Evolutionary conservation across 495 filamentous ascomycete genomes (phyloP).

Genomic region (Aspergillus olivimuriae): DNA sequence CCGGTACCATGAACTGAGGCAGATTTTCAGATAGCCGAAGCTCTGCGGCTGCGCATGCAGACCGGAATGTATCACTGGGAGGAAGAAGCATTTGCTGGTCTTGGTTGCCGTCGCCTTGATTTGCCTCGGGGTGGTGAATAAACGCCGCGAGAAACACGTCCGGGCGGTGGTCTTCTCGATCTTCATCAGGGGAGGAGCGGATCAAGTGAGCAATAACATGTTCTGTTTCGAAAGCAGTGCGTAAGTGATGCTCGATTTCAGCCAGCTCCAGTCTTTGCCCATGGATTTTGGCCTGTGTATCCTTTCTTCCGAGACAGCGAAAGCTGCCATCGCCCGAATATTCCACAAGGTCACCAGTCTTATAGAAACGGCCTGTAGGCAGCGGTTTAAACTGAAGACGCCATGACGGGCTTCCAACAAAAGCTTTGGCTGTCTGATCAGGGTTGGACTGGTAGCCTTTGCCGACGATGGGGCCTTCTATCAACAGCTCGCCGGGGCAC

Average conservation of each 20-base stretch:
- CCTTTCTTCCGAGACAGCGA: constrained; percentile 18
- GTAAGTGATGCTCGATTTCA: constrained; percentile 26
- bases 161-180: background rate
- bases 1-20: constrained; percentile 7
- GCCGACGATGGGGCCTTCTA: constrained; percentile 46
- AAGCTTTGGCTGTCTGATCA: constrained; percentile 35
- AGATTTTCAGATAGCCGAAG: background rate
- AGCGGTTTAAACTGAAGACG: background rate
- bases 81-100: background rate
- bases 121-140: background rate
- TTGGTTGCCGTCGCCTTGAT: background rate
- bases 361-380: constrained; percentile 17
- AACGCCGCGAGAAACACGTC: background rate
- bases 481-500: constrained; percentile 41
- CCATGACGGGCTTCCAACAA: constrained; percentile 22
- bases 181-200: background rate
- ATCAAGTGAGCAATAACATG: background rate
- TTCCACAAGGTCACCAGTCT: constrained; percentile 17
- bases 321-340: constrained; percentile 10
- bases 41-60: constrained; percentile 1
- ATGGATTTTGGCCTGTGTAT: constrained; percentile 30
- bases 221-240: background rate
- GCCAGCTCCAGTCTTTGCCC: constrained; percentile 36
- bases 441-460: constrained; percentile 41
- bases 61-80: background rate